Conservation (phyloP, 805 yeast species). For the Millerozyma acaciae region DNA sequence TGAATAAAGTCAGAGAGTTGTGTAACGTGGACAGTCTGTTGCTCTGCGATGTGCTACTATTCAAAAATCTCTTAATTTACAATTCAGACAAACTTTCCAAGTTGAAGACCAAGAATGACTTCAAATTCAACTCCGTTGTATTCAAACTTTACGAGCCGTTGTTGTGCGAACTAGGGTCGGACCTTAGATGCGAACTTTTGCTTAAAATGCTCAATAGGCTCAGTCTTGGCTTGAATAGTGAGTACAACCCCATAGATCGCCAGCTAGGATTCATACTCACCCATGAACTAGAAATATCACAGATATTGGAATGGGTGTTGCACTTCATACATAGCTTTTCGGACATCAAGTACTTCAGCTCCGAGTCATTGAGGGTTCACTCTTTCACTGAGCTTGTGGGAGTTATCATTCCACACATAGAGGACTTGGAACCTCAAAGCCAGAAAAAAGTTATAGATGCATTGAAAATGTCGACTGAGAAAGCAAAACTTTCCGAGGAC, state of each 20-base stretch:
- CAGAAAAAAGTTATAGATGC: neutral
- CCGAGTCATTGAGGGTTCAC: neutral
- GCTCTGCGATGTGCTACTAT: constrained; percentile 14
- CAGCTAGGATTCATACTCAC: constrained; percentile 13
- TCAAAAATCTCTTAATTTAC: constrained; percentile 24
- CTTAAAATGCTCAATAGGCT: constrained; percentile 6
- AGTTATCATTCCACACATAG: neutral
- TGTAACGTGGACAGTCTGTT: constrained; percentile 2
- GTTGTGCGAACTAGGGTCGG: constrained; percentile 23
- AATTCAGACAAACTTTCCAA: constrained; percentile 20
- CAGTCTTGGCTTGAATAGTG: constrained; percentile 2
- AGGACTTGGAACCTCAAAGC: neutral
- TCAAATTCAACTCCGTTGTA: constrained; percentile 16
- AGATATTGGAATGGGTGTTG: constrained; percentile 17
- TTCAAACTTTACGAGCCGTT: constrained; percentile 28
- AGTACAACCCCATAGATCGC: constrained; percentile 14
- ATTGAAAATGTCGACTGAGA: neutral
- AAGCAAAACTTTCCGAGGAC: neutral
- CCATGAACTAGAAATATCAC: constrained; percentile 11
- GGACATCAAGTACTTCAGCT: neutral
- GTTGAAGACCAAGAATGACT: too few relatives aligned
- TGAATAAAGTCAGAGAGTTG: constrained; percentile 17
- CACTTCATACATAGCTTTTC: constrained; percentile 15
- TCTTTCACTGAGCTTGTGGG: neutral
- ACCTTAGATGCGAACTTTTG: constrained; percentile 13